phyloP scores from a whole-genome alignment of 2,329 filamentous ascomycete species.

The Fusarium sororula region DNA sequence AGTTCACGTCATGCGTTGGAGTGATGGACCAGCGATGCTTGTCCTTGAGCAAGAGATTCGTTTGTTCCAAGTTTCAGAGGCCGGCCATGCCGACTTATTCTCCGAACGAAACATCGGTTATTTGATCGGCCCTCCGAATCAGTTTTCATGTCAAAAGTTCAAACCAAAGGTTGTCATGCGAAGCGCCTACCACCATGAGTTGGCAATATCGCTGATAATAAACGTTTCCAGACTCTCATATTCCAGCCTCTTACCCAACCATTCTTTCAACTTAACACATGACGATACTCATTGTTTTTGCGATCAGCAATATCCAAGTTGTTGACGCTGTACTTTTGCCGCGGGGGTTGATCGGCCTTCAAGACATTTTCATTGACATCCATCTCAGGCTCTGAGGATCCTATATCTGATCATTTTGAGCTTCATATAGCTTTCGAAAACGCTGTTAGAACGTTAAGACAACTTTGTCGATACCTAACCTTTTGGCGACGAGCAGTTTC shows the following conservation, averaged over 20 bases:
- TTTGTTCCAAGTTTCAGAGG: conserved; percentile 4
- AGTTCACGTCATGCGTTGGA: conserved; percentile 24
- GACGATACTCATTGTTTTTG: not conserved
- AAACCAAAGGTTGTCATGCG: conserved; percentile 4
- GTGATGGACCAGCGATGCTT: conserved; percentile 15
- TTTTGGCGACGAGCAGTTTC: not conserved
- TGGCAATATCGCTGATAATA: not conserved
- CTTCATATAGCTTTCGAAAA: not conserved
- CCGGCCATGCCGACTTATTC: conserved; percentile 16
- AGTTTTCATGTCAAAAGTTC: not conserved
- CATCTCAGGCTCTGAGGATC: not conserved
- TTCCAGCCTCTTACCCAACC: not conserved
- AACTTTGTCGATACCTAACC: not conserved
- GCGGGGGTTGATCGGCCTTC: not conserved
- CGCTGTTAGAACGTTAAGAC: not conserved
- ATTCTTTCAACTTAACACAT: not conserved
- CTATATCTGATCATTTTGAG: not conserved
- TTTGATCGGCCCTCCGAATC: not conserved
- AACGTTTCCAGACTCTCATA: not conserved
- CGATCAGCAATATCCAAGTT: not conserved
- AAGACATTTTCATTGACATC: not conserved
- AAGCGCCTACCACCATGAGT: not conserved
- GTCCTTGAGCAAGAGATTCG: not conserved
- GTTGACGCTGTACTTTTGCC: not conserved
- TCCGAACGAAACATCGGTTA: conserved; percentile 30